phyloP scores from a whole-genome alignment of 352 stramenopile species.

The Globisporangium barbulae region DNA sequence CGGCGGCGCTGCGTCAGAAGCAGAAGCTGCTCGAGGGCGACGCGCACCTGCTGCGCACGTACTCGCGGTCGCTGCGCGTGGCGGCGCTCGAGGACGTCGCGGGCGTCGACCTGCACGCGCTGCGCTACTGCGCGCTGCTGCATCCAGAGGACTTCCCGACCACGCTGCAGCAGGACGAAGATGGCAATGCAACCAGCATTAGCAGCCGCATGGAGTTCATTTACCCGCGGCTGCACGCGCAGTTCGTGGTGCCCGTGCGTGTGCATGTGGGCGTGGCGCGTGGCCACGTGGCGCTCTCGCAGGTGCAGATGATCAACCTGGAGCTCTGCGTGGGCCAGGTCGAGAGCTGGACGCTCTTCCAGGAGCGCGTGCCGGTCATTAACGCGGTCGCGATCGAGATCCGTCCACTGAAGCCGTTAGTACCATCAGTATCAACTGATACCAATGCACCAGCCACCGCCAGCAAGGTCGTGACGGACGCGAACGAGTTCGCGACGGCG shows the following conservation, averaged over 20 bases:
- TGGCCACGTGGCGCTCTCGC: constrained; percentile 58
- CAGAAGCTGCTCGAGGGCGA: constrained; percentile 35
- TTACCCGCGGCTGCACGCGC: constrained; percentile 62
- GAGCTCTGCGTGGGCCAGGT: constrained; percentile 72
- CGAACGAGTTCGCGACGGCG: constrained; percentile 41
- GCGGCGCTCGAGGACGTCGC: constrained; percentile 41
- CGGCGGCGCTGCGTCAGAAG: constrained; percentile 48
- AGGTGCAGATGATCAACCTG: constrained; percentile 74
- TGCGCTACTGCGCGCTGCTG: constrained; percentile 56
- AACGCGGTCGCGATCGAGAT: constrained; percentile 68
- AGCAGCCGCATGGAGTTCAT: constrained; percentile 33
- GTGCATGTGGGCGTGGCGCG: constrained; percentile 32
- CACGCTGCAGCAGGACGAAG: constrained; percentile 1
- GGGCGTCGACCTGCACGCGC: constrained; percentile 12
- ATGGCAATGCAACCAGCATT: background rate
- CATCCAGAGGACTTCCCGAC: constrained; percentile 61
- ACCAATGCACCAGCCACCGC: background rate
- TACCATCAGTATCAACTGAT: constrained; percentile 16
- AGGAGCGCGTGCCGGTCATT: constrained; percentile 36
- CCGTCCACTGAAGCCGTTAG: constrained; percentile 33
- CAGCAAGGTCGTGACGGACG: constrained; percentile 35
- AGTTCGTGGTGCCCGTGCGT: constrained; percentile 68
- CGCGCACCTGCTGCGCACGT: constrained; percentile 17
- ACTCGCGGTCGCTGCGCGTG: constrained; percentile 36
- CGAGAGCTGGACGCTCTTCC: constrained; percentile 76